phyloP scores from a whole-genome alignment of 208 protist genomes.

The Leishmania tarentolae region DNA sequence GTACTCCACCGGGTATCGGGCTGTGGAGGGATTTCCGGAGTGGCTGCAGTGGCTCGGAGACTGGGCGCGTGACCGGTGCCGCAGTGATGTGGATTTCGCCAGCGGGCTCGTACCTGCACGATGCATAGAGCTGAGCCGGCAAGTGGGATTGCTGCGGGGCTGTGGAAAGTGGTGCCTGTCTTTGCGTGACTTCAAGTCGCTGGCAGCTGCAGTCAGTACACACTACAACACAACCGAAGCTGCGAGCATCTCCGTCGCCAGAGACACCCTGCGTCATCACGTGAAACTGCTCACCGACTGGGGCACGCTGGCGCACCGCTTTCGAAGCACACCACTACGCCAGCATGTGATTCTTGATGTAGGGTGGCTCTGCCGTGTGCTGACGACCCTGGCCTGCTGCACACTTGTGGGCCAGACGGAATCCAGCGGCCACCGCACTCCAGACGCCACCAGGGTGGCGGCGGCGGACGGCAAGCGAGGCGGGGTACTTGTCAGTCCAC shows the following conservation, averaged over 20 bases:
- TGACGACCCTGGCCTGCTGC: slow-evolving; percentile 38
- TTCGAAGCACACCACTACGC: slow-evolving; percentile 50
- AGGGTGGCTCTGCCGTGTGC: slow-evolving; percentile 52
- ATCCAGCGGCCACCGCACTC: slow-evolving; percentile 5
- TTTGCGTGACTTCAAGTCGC: slow-evolving; percentile 57
- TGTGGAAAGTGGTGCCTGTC: slow-evolving; percentile 63
- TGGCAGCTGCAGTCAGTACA: slow-evolving; percentile 47
- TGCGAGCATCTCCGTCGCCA: not conserved
- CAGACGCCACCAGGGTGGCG: not conserved
- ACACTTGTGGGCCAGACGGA: slow-evolving; percentile 13
- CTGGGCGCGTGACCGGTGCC: slow-evolving; percentile 54
- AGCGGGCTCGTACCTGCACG: slow-evolving; percentile 63
- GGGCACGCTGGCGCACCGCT: slow-evolving; percentile 67
- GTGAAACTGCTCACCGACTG: slow-evolving; percentile 73
- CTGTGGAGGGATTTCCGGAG: slow-evolving; percentile 61
- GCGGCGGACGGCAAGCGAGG: slow-evolving; percentile 5
- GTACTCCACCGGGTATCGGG: slow-evolving; percentile 39
- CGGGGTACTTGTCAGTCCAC: not conserved
- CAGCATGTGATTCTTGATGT: slow-evolving; percentile 66
- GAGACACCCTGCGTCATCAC: slow-evolving; percentile 59
- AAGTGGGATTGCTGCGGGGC: slow-evolving; percentile 34
- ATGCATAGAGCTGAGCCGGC: slow-evolving; percentile 38
- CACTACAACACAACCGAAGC: slow-evolving; percentile 31
- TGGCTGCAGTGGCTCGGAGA: slow-evolving; percentile 71
- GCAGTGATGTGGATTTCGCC: slow-evolving; percentile 70